Percentiles rank a stretch among this genome's conserved stretches.
phyloP scores from a whole-genome alignment of 148 eudicot genomes.

The Chenopodium album region DNA sequence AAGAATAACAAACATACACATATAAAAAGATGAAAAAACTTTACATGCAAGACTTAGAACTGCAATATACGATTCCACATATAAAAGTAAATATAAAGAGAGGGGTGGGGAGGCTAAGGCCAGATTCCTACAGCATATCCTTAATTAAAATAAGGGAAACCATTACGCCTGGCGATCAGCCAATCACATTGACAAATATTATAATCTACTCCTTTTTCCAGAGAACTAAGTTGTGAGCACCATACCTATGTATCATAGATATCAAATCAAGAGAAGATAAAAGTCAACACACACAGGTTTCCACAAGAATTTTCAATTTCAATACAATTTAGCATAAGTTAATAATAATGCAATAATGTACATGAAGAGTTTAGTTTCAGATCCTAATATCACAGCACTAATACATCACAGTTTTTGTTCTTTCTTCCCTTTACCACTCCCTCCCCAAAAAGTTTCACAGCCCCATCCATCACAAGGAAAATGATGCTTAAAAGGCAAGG shows the following conservation, averaged over 20 bases:
- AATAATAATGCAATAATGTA: background rate
- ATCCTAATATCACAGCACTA: background rate
- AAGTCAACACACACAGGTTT: background rate
- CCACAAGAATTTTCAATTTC: background rate
- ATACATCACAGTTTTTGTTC: background rate
- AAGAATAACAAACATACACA: background rate
- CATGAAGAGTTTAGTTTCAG: background rate
- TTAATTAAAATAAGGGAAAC: background rate
- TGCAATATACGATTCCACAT: too few species aligned
- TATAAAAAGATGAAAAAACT: background rate
- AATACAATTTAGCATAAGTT: background rate
- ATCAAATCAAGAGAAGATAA: background rate
- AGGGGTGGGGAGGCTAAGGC: background rate
- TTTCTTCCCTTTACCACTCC: background rate
- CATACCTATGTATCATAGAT: background rate
- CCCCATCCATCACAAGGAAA: slow-evolving; percentile 3
- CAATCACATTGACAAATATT: background rate
- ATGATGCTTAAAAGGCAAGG: background rate
- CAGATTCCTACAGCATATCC: background rate
- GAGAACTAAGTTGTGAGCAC: background rate
- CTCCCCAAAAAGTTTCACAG: background rate
- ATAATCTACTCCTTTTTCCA: background rate
- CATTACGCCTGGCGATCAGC: background rate
- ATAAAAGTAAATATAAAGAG: too few species aligned
- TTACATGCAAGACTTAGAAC: too few species aligned